Evolutionary conservation across 177 flowering plant species (phyloP).

Genomic region (Telopea speciosissima): DNA sequence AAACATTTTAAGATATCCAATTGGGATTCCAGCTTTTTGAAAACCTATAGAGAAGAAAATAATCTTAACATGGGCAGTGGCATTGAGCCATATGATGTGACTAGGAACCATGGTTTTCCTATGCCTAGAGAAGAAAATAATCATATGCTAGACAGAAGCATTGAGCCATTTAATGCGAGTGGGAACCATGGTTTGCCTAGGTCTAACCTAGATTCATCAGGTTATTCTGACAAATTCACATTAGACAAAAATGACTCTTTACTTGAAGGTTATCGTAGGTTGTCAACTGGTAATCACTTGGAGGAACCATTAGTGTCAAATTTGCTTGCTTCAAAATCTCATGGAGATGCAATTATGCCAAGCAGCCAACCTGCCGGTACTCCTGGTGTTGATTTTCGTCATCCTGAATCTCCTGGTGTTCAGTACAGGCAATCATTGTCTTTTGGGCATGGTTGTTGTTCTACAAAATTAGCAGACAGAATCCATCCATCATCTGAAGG

Average conservation of each 20-base stretch:
- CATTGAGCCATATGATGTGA: constrained; percentile 3
- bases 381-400: constrained; percentile 1
- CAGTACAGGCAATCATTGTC: constrained; percentile 1
- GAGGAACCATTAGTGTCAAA: constrained; percentile 6
- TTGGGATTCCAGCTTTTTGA: constrained; percentile 11
- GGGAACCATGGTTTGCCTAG: constrained; percentile 8
- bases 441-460: not conserved
- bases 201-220: constrained; percentile 6
- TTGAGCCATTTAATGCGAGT: constrained; percentile 3
- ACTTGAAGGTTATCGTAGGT: constrained; percentile 7
- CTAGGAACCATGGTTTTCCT: constrained; percentile 6
- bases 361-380: constrained; percentile 4
- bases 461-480: constrained; percentile 2
- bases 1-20: constrained; percentile 7
- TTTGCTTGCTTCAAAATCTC: constrained; percentile 2
- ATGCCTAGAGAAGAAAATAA: constrained; percentile 11
- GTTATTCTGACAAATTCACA: constrained; percentile 5
- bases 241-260: constrained; percentile 6
- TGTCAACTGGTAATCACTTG: constrained; percentile 4
- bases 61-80: constrained; percentile 5
- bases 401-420: constrained; percentile 9
- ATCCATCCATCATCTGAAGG: constrained; percentile 7
- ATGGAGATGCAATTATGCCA: constrained; percentile 14
- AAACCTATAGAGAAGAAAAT: constrained; percentile 10
- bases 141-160: not conserved